These are phyloP conservation scores for Dillenia suffruticosa DNA, from an alignment of 164 flowering plant species.

Conservation along the genomic window DNA sequence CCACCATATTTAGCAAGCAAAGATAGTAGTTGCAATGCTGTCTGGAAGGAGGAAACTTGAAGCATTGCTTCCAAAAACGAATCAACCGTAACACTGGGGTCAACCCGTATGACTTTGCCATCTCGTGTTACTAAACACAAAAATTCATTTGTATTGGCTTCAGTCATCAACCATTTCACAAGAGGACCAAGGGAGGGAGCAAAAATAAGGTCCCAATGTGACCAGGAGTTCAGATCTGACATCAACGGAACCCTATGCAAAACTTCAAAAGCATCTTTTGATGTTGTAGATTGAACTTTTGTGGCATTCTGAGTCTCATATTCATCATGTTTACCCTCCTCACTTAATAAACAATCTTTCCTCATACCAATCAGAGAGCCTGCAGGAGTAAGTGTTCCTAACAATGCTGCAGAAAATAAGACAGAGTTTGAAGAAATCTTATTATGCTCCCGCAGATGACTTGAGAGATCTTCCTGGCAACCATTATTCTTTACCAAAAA, in stretches of 20 bases:
- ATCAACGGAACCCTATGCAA: conserved; percentile 78
- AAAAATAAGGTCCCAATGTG: conserved; percentile 83
- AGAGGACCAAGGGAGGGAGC: conserved; percentile 93
- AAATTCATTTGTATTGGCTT: conserved; percentile 51
- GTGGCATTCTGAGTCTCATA: conserved; percentile 8
- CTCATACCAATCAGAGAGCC: conserved; percentile 16
- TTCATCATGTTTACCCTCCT: conserved; percentile 7
- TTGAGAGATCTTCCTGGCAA: conserved; percentile 25
- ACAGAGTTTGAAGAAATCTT: conserved; percentile 39
- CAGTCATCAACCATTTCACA: conserved; percentile 65
- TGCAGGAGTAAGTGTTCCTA: conserved; percentile 11
- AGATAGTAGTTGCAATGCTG: conserved; percentile 73
- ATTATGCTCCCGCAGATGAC: conserved; percentile 26
- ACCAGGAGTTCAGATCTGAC: conserved; percentile 69
- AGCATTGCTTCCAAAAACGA: conserved; percentile 67
- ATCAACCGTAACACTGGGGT: conserved; percentile 61
- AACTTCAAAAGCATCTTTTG: conserved; percentile 64
- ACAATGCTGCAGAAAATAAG: conserved; percentile 59
- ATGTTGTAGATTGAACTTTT: conserved; percentile 29
- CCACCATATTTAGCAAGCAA: conserved; percentile 65
- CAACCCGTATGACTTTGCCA: conserved; percentile 70
- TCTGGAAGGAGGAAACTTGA: conserved; percentile 60
- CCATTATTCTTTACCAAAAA: conserved; percentile 42
- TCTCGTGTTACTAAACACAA: conserved; percentile 65
- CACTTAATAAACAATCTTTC: conserved; percentile 12